Conservation (phyloP, 2,329 filamentous ascomycete species). For the Coniella lustricola region DNA sequence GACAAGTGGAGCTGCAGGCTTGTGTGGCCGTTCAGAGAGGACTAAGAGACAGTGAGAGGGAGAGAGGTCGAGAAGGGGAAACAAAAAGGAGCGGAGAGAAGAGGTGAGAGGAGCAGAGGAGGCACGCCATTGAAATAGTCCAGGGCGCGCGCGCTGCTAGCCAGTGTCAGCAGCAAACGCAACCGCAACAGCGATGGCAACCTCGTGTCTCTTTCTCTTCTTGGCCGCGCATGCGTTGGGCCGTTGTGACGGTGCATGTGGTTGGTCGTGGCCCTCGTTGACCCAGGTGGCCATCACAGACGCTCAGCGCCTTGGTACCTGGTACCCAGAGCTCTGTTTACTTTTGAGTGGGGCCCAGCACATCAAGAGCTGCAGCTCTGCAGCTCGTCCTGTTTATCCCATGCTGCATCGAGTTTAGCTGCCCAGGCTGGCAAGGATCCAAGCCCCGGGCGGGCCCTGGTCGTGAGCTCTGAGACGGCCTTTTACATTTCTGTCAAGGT, state of each 20-base stretch:
- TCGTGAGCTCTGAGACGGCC: slow-evolving; percentile 2
- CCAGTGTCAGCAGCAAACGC: too few relatives aligned
- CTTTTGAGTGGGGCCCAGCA: slow-evolving; percentile 11
- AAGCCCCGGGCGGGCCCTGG: slow-evolving; percentile 10
- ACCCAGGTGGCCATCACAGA: too few relatives aligned
- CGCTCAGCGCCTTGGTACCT: neutral
- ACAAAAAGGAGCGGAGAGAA: slow-evolving; percentile 8
- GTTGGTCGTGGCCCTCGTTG: too few relatives aligned
- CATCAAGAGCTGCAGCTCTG: slow-evolving; percentile 3
- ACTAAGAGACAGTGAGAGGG: too few relatives aligned
- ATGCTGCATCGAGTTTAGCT: slow-evolving; percentile 9
- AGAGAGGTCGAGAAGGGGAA: slow-evolving; percentile 5
- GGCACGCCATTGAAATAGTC: slow-evolving; percentile 16
- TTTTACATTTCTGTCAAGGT: slow-evolving; percentile 7
- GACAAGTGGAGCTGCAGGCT: slow-evolving; percentile 6
- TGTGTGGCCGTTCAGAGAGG: slow-evolving; percentile 20
- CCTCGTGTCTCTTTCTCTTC: neutral
- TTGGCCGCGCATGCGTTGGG: neutral
- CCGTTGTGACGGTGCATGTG: neutral
- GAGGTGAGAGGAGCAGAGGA: slow-evolving; percentile 16
- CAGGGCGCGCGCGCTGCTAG: neutral
- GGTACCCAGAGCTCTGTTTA: slow-evolving; percentile 7
- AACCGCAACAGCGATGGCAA: neutral
- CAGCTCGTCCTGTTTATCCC: slow-evolving; percentile 11
- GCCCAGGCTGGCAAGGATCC: slow-evolving; percentile 11